Evolutionary conservation across 169 alveolate genomes (phyloP).

Genomic region (Cryptosporidium ryanae): DNA sequence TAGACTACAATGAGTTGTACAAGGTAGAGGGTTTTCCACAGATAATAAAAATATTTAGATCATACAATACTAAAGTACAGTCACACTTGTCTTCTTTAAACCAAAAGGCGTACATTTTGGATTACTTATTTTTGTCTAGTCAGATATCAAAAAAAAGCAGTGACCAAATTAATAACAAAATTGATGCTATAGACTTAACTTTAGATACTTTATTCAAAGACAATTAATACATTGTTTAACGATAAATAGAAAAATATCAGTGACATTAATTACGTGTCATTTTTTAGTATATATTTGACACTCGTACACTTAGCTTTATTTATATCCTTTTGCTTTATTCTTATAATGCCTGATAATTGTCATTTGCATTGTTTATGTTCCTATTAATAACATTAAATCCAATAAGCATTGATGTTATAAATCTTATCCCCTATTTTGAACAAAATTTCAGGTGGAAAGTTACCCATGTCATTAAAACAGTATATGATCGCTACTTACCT

Average conservation of each 20-base stretch:
- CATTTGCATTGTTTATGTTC: neutral
- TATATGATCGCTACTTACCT: slow-evolving; percentile 32
- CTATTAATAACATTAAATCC: slow-evolving; percentile 22
- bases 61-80: slow-evolving; percentile 43
- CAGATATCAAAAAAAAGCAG: slow-evolving; percentile 1
- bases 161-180: neutral
- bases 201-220: slow-evolving; percentile 43
- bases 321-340: neutral
- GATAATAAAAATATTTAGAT: slow-evolving; percentile 43
- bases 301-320: too few species aligned
- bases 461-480: neutral
- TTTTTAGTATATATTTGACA: too few species aligned
- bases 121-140: slow-evolving; percentile 45
- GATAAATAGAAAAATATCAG: neutral
- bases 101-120: slow-evolving; percentile 57
- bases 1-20: slow-evolving; percentile 19
- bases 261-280: too few species aligned
- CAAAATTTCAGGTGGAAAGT: neutral
- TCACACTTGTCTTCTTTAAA: slow-evolving; percentile 16
- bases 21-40: slow-evolving; percentile 63
- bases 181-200: slow-evolving; percentile 18
- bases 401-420: slow-evolving; percentile 36
- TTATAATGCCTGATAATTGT: slow-evolving; percentile 59
- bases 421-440: slow-evolving; percentile 47
- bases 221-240: neutral